Percentiles rank a stretch among this genome's conserved stretches.
Conservation (phyloP, 2,329 filamentous ascomycete genomes). For the Hymenoscyphus linearis region DNA sequence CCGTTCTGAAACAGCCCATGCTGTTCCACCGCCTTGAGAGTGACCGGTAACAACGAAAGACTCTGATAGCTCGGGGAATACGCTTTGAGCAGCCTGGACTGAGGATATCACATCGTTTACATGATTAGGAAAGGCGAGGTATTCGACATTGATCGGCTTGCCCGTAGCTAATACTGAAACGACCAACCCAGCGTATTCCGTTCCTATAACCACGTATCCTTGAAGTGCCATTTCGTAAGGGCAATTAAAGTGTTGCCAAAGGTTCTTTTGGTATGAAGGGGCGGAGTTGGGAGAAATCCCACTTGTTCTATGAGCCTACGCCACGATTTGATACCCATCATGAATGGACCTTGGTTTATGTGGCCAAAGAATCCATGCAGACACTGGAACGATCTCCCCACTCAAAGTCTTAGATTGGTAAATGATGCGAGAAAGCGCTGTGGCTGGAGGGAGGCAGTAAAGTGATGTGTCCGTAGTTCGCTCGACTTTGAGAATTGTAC, state of each 20-base stretch:
- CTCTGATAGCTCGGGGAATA: slow-evolving; percentile 35
- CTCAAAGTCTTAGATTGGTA: slow-evolving; percentile 5
- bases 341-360: neutral
- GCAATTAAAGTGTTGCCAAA: slow-evolving; percentile 38
- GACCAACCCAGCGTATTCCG: slow-evolving; percentile 43
- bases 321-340: slow-evolving; percentile 8
- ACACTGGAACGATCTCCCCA: slow-evolving; percentile 3
- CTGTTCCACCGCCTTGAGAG: slow-evolving; percentile 41
- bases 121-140: slow-evolving; percentile 33
- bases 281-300: slow-evolving; percentile 37
- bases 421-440: slow-evolving; percentile 4
- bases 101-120: slow-evolving; percentile 42
- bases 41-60: slow-evolving; percentile 43
- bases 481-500: slow-evolving; percentile 2
- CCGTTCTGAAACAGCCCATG: slow-evolving; percentile 37
- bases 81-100: slow-evolving; percentile 37
- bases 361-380: slow-evolving; percentile 8
- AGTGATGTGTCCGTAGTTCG: neutral
- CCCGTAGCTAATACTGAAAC: slow-evolving; percentile 33
- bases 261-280: slow-evolving; percentile 37
- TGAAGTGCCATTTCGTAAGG: slow-evolving; percentile 38
- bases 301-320: slow-evolving; percentile 37
- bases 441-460: slow-evolving; percentile 1
- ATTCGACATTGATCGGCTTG: slow-evolving; percentile 37
- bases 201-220: slow-evolving; percentile 41